Evolutionary conservation across 2,329 filamentous ascomycete species (phyloP), one percentile per base, ranked within the genome.

Genomic region (Aspergillus sp.): DNA sequence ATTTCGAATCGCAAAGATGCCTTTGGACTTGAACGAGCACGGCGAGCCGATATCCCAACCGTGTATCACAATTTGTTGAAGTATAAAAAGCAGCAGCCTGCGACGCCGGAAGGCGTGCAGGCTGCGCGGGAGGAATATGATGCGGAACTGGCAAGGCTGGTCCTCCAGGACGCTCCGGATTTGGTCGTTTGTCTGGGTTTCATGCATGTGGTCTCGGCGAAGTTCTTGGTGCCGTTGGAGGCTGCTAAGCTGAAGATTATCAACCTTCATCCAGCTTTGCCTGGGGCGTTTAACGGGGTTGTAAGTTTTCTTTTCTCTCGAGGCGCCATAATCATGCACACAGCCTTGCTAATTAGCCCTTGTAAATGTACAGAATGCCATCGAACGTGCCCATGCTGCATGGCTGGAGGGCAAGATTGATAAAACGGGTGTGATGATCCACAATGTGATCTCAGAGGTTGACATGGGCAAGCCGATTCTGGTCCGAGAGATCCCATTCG

Each of bases 351-450:
- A 26, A 39, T 26, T 9, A 28, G 7, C 8, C 6, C 5, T 7
- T 39, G 7, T 47, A 30, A 5, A n/a, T 42, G 29, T 48, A 6
- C 47, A 70, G 53, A 69, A 78, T 54, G 89, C 88, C 10, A 94
- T 95, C 57, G 80, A 85, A 57, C 76, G 87, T 27, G 88, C 89
- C 3, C 88, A 81, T 67, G 75, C 79, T 41, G 88, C 87, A 48
- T 89, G 86, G 62, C 67, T 82, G 61, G 78, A 77, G 52, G 77
- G 88, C 7, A 78, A 82, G 57, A 76, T 85, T 54, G 77, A 77
- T 53, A 77, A 76, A 53, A 89, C 80, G 0, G 89, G 90, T 0
- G 83, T 94, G 45, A 95, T 94, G 90, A 81, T 88, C 10, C 89
- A 95, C 69, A 84, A 90, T 67, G 88, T 94, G 41, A 82, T 86